Evolutionary conservation across 2,329 filamentous ascomycete genomes (phyloP), one percentile per base, ranked within the genome.

Genomic region (Aspergillus floridensis): DNA sequence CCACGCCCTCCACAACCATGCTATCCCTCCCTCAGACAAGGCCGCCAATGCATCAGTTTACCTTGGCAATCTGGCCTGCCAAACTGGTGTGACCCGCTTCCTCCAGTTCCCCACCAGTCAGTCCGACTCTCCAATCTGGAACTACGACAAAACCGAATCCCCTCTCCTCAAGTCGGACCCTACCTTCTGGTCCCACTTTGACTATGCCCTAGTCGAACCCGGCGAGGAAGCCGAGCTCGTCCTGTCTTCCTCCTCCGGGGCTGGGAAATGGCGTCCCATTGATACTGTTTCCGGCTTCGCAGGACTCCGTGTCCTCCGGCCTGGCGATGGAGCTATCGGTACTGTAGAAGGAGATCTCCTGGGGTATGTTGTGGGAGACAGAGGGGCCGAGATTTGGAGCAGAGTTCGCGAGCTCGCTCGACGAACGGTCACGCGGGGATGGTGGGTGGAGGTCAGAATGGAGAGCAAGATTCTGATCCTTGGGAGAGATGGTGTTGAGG

Each of bases 61-160:
- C 66, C 75, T 87, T 59, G 84, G 84, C 59, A 88, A 86, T 55
- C 78, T 88, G 24, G 82, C 84, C 2, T 86, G 84, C 57, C 86
- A 88, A 68, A 87, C 86, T 2, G 86, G 86, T 49, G 80, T 87
- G 14, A 87, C 85, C 0, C 80, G 83, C 0, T 88, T 88, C 66
- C 74, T 86, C 8, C 80, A 85, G 66, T 66, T 73, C 22, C 70
- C 74, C 3, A 55, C 52, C 59, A 47, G 67, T 10, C 11, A 41
- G n/a, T n/a, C 52, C 21, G 24, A 19, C 14, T 19, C 12, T 8
- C 21, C 32, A 59, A 21, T 65, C 5, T 87, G 84, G 84, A 66
- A 73, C 1, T 88, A 88, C 68, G 85, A 87, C 68, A 88, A 87
- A 68, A 85, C 84, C 0, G 84, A 84, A 65, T 76, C 84, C 50